Percentiles rank a stretch among this genome's conserved stretches.
phyloP scores from a whole-genome alignment of 148 eudicot genomes.

The Cornus controversa region DNA sequence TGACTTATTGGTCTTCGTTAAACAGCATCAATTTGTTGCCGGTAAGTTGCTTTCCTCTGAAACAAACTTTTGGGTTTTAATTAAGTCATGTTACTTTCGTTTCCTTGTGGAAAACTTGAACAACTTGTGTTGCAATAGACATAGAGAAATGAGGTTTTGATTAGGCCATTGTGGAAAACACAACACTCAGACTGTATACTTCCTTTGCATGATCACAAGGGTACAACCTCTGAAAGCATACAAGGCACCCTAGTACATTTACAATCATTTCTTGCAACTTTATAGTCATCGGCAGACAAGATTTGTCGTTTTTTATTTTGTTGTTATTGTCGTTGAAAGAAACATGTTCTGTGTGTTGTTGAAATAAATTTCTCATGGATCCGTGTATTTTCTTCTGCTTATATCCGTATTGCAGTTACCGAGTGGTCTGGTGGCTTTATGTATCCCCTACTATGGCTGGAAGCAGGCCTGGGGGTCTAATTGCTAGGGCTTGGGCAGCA shows the following conservation, averaged over 20 bases:
- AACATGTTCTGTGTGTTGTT: too few relatives aligned
- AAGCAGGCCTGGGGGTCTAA: too few relatives aligned
- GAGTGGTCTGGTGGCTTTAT: too few relatives aligned
- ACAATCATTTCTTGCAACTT: not conserved
- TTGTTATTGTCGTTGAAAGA: conserved; percentile 9
- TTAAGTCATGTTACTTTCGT: not conserved
- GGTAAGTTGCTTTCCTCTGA: conserved; percentile 53
- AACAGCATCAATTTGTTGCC: conserved; percentile 98
- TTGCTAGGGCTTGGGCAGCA: too few relatives aligned
- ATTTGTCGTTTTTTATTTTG: not conserved
- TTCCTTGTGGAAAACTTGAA: not conserved
- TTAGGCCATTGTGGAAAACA: not conserved
- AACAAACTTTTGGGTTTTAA: not conserved
- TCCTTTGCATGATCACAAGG: not conserved
- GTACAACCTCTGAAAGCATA: not conserved
- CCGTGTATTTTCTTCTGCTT: too few relatives aligned
- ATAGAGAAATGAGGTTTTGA: not conserved
- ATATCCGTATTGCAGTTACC: too few relatives aligned
- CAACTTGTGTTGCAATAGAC: not conserved
- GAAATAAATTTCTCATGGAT: not conserved
- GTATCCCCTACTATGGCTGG: too few relatives aligned
- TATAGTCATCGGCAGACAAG: not conserved
- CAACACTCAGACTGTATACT: not conserved
- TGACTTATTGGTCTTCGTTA: conserved; percentile 25
- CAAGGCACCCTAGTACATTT: not conserved